phyloP scores from a whole-genome alignment of 2,329 filamentous ascomycete genomes.

The Arthrobotrys megalospora region DNA sequence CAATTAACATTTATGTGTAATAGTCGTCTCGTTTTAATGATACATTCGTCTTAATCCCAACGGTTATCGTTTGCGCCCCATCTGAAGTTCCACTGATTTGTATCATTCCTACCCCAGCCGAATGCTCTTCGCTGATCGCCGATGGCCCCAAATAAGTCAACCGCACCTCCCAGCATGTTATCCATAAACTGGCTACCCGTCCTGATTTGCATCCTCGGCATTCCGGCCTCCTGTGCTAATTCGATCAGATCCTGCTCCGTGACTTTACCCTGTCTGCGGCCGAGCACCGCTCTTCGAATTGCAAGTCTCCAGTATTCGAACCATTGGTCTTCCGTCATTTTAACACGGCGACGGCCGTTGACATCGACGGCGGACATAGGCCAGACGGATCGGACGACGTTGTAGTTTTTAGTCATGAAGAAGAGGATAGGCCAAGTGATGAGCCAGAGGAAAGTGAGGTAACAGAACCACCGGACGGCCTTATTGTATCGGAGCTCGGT shows the following conservation, averaged over 20 bases:
- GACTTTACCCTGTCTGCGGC: conserved; percentile 73
- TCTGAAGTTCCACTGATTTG: conserved; percentile 45
- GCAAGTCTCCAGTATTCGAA: conserved; percentile 76
- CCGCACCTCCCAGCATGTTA: conserved; percentile 41
- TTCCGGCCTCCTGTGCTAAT: conserved; percentile 68
- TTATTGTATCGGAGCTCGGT: conserved; percentile 77
- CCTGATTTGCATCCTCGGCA: conserved; percentile 65
- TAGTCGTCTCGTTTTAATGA: not conserved
- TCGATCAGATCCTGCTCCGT: conserved; percentile 73
- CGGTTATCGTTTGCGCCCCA: conserved; percentile 40
- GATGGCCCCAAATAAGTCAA: conserved; percentile 35
- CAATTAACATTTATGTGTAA: conserved; percentile 10
- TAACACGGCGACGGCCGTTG: conserved; percentile 55
- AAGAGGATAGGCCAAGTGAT: conserved; percentile 80
- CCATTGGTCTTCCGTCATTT: conserved; percentile 72
- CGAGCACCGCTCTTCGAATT: conserved; percentile 74
- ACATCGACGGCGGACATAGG: conserved; percentile 48
- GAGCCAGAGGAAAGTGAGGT: conserved; percentile 78
- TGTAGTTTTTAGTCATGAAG: conserved; percentile 77
- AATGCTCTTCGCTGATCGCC: conserved; percentile 52
- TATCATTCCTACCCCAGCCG: conserved; percentile 38
- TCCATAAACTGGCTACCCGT: conserved; percentile 46
- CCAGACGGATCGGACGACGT: conserved; percentile 77
- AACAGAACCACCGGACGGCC: conserved; percentile 78
- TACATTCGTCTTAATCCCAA: conserved; percentile 34